These are phyloP conservation scores for Casaregolazyma lundiana DNA, from an alignment of 1,139 yeast genomes.

Conservation along the genomic window DNA sequence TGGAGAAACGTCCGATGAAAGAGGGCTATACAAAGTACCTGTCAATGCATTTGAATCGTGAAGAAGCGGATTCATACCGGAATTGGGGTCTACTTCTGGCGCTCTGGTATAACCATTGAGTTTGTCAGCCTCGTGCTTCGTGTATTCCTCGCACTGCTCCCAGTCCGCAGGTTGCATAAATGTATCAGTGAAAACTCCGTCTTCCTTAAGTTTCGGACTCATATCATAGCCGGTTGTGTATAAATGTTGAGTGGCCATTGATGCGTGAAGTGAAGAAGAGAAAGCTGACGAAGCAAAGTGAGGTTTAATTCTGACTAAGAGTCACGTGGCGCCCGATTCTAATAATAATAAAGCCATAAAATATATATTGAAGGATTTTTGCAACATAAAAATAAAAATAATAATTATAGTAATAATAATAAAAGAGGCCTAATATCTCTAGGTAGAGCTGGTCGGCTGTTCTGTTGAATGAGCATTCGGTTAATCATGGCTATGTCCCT, in stretches of 20 bases:
- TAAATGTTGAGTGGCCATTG: not conserved
- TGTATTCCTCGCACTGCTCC: conserved; percentile 10
- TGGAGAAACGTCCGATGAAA: not conserved
- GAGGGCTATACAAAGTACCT: not conserved
- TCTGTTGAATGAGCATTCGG: not conserved
- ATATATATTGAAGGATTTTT: not conserved
- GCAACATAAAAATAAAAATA: not conserved
- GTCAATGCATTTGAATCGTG: not conserved
- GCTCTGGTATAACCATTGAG: not conserved
- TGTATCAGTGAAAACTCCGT: not conserved
- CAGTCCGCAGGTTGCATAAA: conserved; percentile 7
- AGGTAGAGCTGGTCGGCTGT: not conserved
- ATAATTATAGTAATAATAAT: conserved; percentile 10
- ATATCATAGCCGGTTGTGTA: not conserved
- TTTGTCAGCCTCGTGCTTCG: not conserved
- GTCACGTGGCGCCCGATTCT: not conserved
- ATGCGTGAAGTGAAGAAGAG: not conserved
- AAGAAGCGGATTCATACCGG: not conserved
- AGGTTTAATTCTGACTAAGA: not conserved
- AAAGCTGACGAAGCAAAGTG: not conserved
- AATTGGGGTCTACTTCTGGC: not conserved
- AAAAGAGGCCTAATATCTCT: not conserved
- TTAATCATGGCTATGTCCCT: conserved; percentile 1
- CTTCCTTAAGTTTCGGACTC: not conserved
- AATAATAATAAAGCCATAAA: not conserved